Evolutionary conservation across 345 rosid genomes (phyloP).

Genomic region (Acer saccharum): DNA sequence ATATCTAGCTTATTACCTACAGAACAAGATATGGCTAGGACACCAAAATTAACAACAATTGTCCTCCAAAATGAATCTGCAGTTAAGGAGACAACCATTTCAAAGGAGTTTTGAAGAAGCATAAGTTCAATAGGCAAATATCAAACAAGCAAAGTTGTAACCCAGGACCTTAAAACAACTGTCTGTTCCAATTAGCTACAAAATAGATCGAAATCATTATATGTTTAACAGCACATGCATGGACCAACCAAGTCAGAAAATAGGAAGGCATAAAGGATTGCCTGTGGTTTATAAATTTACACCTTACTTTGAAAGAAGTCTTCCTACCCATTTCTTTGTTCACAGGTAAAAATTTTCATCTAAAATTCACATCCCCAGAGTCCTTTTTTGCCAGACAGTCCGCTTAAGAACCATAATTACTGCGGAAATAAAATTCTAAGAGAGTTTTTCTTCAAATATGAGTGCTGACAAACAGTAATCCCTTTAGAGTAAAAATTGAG

Average conservation of each 20-base stretch:
- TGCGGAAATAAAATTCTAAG: background rate
- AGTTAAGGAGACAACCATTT: background rate
- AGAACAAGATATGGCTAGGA: background rate
- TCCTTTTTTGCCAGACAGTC: background rate
- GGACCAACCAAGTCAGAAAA: background rate
- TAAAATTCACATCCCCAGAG: background rate
- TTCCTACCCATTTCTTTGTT: background rate
- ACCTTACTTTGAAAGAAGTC: background rate
- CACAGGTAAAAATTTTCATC: background rate
- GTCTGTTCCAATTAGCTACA: background rate
- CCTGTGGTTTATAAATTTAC: background rate
- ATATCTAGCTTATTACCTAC: background rate
- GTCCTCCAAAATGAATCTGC: too few relatives aligned
- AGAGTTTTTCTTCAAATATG: background rate
- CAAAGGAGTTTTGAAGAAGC: background rate
- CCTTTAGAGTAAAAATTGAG: background rate
- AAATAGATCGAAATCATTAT: background rate
- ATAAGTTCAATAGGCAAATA: background rate
- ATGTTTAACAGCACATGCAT: background rate
- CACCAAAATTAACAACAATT: background rate
- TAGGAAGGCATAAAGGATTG: background rate
- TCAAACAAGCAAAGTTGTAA: background rate
- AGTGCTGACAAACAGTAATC: background rate
- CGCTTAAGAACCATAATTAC: background rate
- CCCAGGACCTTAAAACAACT: background rate